These are phyloP conservation scores for Sporothrix pallida DNA, from an alignment of 2,329 filamentous ascomycete genomes.

Conservation along the genomic window DNA sequence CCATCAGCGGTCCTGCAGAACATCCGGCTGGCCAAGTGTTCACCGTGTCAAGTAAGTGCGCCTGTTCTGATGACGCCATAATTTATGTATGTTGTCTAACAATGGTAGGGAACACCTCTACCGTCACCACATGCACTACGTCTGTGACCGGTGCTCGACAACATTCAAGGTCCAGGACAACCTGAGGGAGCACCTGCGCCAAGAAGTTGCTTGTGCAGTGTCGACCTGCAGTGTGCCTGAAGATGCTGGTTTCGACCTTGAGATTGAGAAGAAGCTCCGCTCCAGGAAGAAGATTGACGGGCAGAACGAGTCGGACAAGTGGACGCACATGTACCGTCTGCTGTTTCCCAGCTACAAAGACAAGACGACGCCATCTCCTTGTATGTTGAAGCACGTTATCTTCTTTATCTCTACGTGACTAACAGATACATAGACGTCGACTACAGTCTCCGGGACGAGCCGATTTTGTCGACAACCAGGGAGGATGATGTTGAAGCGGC, in stretches of 20 bases:
- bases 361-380: slow-evolving; percentile 45
- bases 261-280: slow-evolving; percentile 46
- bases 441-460: slow-evolving; percentile 30
- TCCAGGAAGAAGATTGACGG: slow-evolving; percentile 45
- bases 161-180: slow-evolving; percentile 46
- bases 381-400: slow-evolving; percentile 39
- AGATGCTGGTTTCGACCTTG: slow-evolving; percentile 45
- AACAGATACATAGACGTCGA: slow-evolving; percentile 27
- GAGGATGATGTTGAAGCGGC: neutral
- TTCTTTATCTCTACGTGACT: neutral
- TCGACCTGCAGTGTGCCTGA: slow-evolving; percentile 42
- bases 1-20: slow-evolving; percentile 46
- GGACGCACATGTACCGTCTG: slow-evolving; percentile 47
- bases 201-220: slow-evolving; percentile 40
- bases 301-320: slow-evolving; percentile 47
- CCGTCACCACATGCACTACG: slow-evolving; percentile 45
- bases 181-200: slow-evolving; percentile 45
- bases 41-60: slow-evolving; percentile 48
- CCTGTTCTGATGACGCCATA: neutral
- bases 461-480: neutral
- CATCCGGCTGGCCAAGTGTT: slow-evolving; percentile 48
- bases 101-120: slow-evolving; percentile 47
- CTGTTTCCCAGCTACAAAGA: slow-evolving; percentile 45
- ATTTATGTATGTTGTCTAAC: neutral
- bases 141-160: slow-evolving; percentile 47